Base-by-base conservation (phyloP, 2,329 filamentous ascomycete species). In the Colletotrichum spaethianum region DNA sequence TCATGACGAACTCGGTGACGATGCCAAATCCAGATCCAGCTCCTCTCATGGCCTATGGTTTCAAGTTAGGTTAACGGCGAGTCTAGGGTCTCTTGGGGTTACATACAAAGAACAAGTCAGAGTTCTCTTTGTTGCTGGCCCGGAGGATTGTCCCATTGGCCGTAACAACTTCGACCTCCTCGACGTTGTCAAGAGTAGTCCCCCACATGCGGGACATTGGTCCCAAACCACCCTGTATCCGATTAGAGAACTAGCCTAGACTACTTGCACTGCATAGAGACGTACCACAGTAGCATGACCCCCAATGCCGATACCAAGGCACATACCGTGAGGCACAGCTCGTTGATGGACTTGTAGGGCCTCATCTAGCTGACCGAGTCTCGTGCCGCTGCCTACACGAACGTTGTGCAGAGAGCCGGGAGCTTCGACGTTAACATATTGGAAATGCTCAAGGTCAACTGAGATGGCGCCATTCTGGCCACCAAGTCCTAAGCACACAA, bases 181-280 rank as follows among this genome's bases (percentile, higher is more conserved):
- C 66, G 28, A 91, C 80, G 42, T 89, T 87, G 75, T 91, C 89
- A 2, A 90, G 81, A 9, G 84, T 82, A 1, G 83, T 83, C 61
- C 89, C 89, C 88, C 88, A 91, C 84, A 89, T 88, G 20, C 89
- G 83, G 9, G 88, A 90, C 74, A 85, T 84, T 12, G 87, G 86
- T 0, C 89, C 89, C 2, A 89, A 82, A 1, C 89, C 89, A 53
- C 89, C 89, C 85, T 89, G 70, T 16, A 60, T 3, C 11, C 9
- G 8, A 38, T 63, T 16, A 66, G 52, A 38, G 23, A 42, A 1
- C 16, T 12, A 2, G 11, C 14, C 14, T 1, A 36, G 31, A 18
- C 4, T 28, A 9, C 26, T 48, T 33, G 9, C 2, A 18, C 3
- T 14, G 11, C 7, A 18, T 11, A 12, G 11, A n/a, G 11, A 79